Percentiles rank a stretch among this genome's conserved stretches.
Conservation (phyloP, 805 yeast species). For the Sungouiella blattae region DNA sequence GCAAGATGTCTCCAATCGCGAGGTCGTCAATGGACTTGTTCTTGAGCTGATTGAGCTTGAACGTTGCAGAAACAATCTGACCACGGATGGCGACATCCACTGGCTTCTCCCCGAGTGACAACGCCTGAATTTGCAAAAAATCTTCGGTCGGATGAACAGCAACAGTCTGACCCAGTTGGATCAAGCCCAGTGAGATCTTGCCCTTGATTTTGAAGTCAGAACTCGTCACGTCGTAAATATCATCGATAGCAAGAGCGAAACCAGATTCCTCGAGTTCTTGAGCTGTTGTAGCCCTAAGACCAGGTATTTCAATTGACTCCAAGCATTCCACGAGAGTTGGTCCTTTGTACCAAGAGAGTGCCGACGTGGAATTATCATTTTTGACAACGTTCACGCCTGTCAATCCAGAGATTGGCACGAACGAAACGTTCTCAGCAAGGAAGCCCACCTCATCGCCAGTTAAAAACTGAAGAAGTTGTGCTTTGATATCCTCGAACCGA, state of each 20-base stretch:
- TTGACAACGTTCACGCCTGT: slow-evolving; percentile 64
- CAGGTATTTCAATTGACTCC: slow-evolving; percentile 25
- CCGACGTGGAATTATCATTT: slow-evolving; percentile 23
- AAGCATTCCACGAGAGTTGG: slow-evolving; percentile 41
- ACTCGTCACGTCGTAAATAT: slow-evolving; percentile 48
- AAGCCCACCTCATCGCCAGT: slow-evolving; percentile 50
- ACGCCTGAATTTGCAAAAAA: slow-evolving; percentile 40
- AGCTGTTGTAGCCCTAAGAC: too few relatives aligned
- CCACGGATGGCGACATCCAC: slow-evolving; percentile 61
- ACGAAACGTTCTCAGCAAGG: slow-evolving; percentile 36
- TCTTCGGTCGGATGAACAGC: slow-evolving; percentile 52
- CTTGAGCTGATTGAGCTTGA: slow-evolving; percentile 44
- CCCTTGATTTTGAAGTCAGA: slow-evolving; percentile 58
- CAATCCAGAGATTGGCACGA: slow-evolving; percentile 69
- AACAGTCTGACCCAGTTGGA: slow-evolving; percentile 70
- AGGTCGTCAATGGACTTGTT: slow-evolving; percentile 54
- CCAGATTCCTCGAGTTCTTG: slow-evolving; percentile 18
- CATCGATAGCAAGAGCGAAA: slow-evolving; percentile 61
- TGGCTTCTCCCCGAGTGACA: slow-evolving; percentile 30
- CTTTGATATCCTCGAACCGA: slow-evolving; percentile 49
- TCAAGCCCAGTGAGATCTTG: slow-evolving; percentile 60
- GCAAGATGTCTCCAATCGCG: slow-evolving; percentile 54
- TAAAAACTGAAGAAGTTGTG: slow-evolving; percentile 49
- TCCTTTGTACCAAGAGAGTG: slow-evolving; percentile 46
- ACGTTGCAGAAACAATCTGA: slow-evolving; percentile 48